These are phyloP conservation scores for Entelexis sorbosivorans DNA, from an alignment of 1,139 yeast genomes.

Conservation along the genomic window DNA sequence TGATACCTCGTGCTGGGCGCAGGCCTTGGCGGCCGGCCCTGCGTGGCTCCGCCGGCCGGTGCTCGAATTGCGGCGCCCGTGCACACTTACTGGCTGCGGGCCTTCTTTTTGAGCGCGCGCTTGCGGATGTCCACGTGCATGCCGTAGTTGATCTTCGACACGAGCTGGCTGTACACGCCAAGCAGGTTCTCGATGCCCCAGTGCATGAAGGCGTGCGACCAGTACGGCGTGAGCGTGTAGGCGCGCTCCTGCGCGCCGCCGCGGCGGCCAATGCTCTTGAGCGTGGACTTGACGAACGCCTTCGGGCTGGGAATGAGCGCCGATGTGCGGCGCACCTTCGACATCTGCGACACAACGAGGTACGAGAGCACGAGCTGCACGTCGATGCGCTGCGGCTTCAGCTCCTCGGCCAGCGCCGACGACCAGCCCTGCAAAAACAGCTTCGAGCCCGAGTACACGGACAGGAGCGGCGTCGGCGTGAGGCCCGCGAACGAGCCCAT, in stretches of 20 bases:
- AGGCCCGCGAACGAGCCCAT: slow-evolving; percentile 98
- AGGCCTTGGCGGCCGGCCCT: too few species aligned
- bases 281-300: slow-evolving; percentile 58
- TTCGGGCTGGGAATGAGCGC: slow-evolving; percentile 71
- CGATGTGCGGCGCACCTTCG: slow-evolving; percentile 74
- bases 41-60: too few species aligned
- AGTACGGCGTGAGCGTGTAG: slow-evolving; percentile 81
- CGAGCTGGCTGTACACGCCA: slow-evolving; percentile 68
- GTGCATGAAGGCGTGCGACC: slow-evolving; percentile 91
- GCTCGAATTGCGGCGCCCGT: too few species aligned
- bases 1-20: too few species aligned
- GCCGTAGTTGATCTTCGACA: slow-evolving; percentile 52
- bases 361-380: slow-evolving; percentile 83
- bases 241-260: slow-evolving; percentile 87
- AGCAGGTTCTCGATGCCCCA: slow-evolving; percentile 66
- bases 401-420: slow-evolving; percentile 77
- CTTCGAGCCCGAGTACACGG: slow-evolving; percentile 93
- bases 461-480: slow-evolving; percentile 82
- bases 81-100: slow-evolving; percentile 34
- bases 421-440: slow-evolving; percentile 93
- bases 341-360: slow-evolving; percentile 90
- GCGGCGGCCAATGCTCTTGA: slow-evolving; percentile 65
- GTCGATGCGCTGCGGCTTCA: slow-evolving; percentile 56
- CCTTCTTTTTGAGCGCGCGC: slow-evolving; percentile 67
- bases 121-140: slow-evolving; percentile 74